Conservation (phyloP, 176 grass and related monocot genomes). For the Lolium rigidum region DNA sequence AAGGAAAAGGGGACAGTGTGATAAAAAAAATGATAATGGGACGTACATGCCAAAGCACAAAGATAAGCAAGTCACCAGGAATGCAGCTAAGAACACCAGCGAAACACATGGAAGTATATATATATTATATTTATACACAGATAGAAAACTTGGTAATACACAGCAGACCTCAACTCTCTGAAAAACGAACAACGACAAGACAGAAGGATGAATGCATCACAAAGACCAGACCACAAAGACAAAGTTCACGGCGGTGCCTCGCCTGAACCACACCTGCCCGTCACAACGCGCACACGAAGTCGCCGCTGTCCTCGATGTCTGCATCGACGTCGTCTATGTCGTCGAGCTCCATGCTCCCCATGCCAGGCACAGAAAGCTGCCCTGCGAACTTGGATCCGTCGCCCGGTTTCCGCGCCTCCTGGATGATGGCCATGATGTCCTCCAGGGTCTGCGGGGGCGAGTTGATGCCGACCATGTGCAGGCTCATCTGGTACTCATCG, state of each 20-base stretch:
- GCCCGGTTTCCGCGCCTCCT: conserved; percentile 66
- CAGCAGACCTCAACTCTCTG: conserved; percentile 23
- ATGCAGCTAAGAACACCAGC: conserved; percentile 36
- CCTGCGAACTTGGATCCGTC: conserved; percentile 44
- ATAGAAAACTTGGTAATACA: conserved; percentile 41
- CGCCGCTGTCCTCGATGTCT: conserved; percentile 79
- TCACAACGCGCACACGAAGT: conserved; percentile 73
- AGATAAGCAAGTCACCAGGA: not conserved
- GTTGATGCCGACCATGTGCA: conserved; percentile 45
- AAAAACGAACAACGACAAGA: not conserved
- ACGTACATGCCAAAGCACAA: too few relatives aligned
- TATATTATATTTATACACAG: conserved; percentile 49
- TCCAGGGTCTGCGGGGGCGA: conserved; percentile 59
- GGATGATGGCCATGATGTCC: conserved; percentile 76
- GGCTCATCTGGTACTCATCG: conserved; percentile 69
- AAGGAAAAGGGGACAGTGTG: not conserved
- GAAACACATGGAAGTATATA: not conserved
- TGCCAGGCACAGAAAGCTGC: conserved; percentile 54
- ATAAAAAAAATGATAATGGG: not conserved
- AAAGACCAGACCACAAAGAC: not conserved
- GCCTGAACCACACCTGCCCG: not conserved
- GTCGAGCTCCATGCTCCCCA: conserved; percentile 85
- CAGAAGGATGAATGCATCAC: conserved; percentile 24
- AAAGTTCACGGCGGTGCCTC: too few relatives aligned
- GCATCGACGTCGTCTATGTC: conserved; percentile 73